Evolutionary conservation across 169 alveolate genomes (phyloP).

Genomic region (Cryptosporidium ubiquitum): DNA sequence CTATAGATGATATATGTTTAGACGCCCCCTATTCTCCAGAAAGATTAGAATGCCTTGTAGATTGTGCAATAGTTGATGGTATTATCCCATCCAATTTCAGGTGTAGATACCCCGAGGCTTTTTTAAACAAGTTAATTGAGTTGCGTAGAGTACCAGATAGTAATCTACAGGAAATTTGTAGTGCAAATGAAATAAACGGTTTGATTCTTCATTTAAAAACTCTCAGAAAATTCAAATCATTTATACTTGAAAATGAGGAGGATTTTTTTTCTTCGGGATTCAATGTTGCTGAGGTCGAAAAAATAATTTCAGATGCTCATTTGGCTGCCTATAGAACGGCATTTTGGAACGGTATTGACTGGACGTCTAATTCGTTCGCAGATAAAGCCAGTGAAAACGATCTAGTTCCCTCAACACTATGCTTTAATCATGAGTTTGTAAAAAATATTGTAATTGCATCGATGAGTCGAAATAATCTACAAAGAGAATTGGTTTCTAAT

Average conservation of each 20-base stretch:
- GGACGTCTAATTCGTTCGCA: conserved; percentile 39
- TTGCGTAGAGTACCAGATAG: conserved; percentile 13
- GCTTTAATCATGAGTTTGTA: conserved; percentile 68
- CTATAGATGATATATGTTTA: conserved; percentile 69
- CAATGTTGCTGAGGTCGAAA: conserved; percentile 35
- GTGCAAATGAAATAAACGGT: conserved; percentile 29
- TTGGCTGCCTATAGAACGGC: conserved; percentile 18
- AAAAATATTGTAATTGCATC: conserved; percentile 46
- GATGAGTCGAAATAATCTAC: conserved; percentile 39
- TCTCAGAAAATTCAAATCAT: conserved; percentile 47
- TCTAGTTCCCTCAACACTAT: conserved; percentile 37
- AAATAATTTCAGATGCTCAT: conserved; percentile 60
- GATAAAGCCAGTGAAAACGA: background rate
- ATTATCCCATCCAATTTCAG: conserved; percentile 61
- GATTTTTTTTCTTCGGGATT: conserved; percentile 57
- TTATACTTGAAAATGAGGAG: conserved; percentile 47
- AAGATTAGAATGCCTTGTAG: conserved; percentile 67
- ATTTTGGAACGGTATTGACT: conserved; percentile 69
- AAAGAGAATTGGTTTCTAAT: conserved; percentile 68
- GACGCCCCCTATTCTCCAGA: conserved; percentile 73
- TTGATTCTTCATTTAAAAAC: conserved; percentile 22
- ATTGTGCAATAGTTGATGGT: conserved; percentile 68
- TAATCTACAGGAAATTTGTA: background rate
- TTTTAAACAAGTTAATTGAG: conserved; percentile 44
- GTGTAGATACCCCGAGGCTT: conserved; percentile 70